Percentiles rank a stretch among this genome's conserved stretches.
Evolutionary conservation across 1,139 yeast genomes (phyloP).

Genomic region (Nadsonia starkeyi-henricii): DNA sequence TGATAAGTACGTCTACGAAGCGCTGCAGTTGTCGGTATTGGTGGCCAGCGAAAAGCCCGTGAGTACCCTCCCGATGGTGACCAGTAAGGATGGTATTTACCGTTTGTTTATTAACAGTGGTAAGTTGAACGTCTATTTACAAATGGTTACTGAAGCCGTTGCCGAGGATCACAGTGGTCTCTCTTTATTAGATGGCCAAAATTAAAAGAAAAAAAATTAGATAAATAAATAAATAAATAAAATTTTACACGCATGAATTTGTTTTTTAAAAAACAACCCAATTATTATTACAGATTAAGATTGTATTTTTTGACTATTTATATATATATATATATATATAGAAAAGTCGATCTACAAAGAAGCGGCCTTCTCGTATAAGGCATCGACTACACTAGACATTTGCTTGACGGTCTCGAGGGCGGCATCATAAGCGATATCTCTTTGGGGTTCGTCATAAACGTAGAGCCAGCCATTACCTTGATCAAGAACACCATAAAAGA

Average conservation of each 20-base stretch:
- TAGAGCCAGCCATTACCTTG: constrained; percentile 98
- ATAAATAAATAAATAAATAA: too few species aligned
- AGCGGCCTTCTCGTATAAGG: constrained; percentile 87
- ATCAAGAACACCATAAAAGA: constrained; percentile 88
- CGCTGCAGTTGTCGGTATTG: constrained; percentile 42
- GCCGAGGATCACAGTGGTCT: too few species aligned
- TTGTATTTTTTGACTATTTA: too few species aligned
- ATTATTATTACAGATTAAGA: too few species aligned
- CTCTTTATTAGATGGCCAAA: too few species aligned
- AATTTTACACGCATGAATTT: too few species aligned
- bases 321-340: too few species aligned
- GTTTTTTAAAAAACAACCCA: too few species aligned
- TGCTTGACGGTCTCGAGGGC: constrained; percentile 78
- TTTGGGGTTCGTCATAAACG: constrained; percentile 77
- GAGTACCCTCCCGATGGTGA: too few species aligned
- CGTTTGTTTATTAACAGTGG: constrained; percentile 46
- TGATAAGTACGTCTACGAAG: constrained; percentile 32
- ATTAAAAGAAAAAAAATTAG: too few species aligned
- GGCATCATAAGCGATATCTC: constrained; percentile 80
- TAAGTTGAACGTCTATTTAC: constrained; percentile 48
- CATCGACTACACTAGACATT: constrained; percentile 79
- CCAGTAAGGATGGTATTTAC: constrained; percentile 22
- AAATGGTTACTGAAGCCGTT: constrained; percentile 16
- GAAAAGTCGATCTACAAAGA: constrained; percentile 45
- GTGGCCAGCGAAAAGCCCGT: constrained; percentile 43